Evolutionary conservation across 352 stramenopile genomes (phyloP).

Genomic region (Plasmopara viticola): DNA sequence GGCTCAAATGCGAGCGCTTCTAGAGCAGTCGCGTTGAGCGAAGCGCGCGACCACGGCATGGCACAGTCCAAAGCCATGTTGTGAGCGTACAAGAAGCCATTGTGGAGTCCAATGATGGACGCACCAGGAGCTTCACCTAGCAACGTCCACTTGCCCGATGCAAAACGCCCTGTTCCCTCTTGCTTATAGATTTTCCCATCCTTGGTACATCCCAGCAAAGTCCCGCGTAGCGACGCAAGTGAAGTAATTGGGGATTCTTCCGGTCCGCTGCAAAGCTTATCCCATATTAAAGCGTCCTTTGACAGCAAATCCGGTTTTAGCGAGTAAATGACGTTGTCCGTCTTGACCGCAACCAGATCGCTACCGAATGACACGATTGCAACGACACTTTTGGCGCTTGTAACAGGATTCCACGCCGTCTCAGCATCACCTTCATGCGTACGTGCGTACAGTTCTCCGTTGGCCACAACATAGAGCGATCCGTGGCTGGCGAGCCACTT

Average conservation of each 20-base stretch:
- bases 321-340: too few relatives aligned
- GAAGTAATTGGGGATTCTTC: too few relatives aligned
- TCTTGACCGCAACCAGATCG: too few relatives aligned
- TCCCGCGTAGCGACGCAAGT: too few relatives aligned
- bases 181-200: too few relatives aligned
- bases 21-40: slow-evolving; percentile 36
- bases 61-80: not conserved
- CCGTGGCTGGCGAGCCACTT: slow-evolving; percentile 73
- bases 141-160: slow-evolving; percentile 51
- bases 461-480: slow-evolving; percentile 60
- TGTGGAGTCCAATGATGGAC: slow-evolving; percentile 59
- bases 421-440: slow-evolving; percentile 38
- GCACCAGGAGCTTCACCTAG: slow-evolving; percentile 38
- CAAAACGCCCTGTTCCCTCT: slow-evolving; percentile 21
- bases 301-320: too few relatives aligned
- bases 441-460: slow-evolving; percentile 52
- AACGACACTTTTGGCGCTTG: slow-evolving; percentile 35
- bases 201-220: too few relatives aligned
- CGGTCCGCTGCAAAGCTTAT: too few relatives aligned
- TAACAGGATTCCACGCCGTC: slow-evolving; percentile 38
- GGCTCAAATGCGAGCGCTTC: slow-evolving; percentile 46
- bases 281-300: too few relatives aligned
- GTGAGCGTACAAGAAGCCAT: slow-evolving; percentile 53
- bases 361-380: slow-evolving; percentile 45
- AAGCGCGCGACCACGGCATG: slow-evolving; percentile 43